These are phyloP conservation scores for Cryptomeria japonica DNA, from an alignment of 75 land plant species.

Conservation along the genomic window DNA sequence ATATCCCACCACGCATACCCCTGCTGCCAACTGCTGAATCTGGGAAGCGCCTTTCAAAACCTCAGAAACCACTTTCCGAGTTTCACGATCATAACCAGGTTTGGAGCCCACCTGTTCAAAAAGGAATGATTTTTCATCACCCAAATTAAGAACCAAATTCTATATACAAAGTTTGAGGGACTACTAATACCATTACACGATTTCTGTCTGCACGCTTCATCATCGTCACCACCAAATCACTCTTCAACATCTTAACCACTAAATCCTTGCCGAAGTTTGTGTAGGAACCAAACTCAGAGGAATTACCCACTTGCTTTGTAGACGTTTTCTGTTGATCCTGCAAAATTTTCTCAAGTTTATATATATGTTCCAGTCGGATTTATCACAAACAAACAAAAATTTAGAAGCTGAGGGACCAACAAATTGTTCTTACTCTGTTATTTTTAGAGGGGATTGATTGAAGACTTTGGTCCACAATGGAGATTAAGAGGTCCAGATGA, in stretches of 20 bases:
- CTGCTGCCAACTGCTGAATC: too few relatives aligned
- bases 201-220: background rate
- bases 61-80: too few relatives aligned
- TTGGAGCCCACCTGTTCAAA: too few relatives aligned
- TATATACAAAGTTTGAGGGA: too few relatives aligned
- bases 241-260: background rate
- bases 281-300: background rate
- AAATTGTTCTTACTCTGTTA: background rate
- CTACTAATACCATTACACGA: background rate
- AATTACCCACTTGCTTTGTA: background rate
- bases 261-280: background rate
- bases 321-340: background rate
- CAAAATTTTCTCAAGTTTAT: too few relatives aligned
- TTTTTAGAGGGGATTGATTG: background rate
- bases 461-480: background rate
- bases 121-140: too few relatives aligned
- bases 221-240: background rate
- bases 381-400: background rate
- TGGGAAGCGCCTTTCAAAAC: too few relatives aligned
- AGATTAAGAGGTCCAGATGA: background rate
- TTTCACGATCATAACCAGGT: too few relatives aligned
- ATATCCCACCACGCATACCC: too few relatives aligned
- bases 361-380: background rate
- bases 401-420: background rate
- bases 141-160: background rate